These are phyloP conservation scores for Fistulina hepatica DNA, from an alignment of 1,284 basidiomycete genomes.

Conservation along the genomic window DNA sequence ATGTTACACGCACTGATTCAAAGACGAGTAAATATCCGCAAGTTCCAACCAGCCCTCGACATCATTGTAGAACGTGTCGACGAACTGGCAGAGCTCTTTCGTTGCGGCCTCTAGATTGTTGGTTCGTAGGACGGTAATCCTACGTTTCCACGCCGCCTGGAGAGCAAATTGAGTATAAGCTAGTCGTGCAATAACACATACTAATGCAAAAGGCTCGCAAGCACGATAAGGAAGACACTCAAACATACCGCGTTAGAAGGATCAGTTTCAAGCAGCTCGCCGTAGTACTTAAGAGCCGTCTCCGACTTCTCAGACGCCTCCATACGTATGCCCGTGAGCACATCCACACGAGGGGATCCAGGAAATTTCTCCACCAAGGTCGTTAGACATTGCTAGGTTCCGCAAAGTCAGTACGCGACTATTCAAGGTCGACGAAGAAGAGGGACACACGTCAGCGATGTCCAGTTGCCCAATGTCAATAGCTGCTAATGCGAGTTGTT, in stretches of 20 bases:
- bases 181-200: background rate
- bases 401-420: constrained; percentile 12
- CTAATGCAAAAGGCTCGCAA: background rate
- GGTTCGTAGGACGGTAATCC: constrained; percentile 61
- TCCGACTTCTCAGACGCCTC: constrained; percentile 65
- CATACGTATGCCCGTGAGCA: constrained; percentile 78
- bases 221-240: no score
- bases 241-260: constrained; percentile 72
- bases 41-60: constrained; percentile 89
- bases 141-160: constrained; percentile 76
- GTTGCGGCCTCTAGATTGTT: constrained; percentile 60
- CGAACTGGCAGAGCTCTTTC: constrained; percentile 64
- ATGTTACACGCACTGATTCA: constrained; percentile 52
- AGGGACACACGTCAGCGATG: constrained; percentile 67
- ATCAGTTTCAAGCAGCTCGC: constrained; percentile 55
- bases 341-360: constrained; percentile 71
- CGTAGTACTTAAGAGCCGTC: constrained; percentile 59
- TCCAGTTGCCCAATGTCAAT: constrained; percentile 73
- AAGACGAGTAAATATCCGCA: constrained; percentile 77
- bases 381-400: constrained; percentile 41
- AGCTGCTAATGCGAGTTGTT: constrained; percentile 82
- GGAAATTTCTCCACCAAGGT: constrained; percentile 67
- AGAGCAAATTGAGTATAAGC: constrained; percentile 3
- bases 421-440: constrained; percentile 1
- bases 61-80: constrained; percentile 92